A percentile compares a stretch with the other conserved stretches of the same genome.
Conservation (phyloP, 179 eudicot genomes). For the Gypsophila paniculata region DNA sequence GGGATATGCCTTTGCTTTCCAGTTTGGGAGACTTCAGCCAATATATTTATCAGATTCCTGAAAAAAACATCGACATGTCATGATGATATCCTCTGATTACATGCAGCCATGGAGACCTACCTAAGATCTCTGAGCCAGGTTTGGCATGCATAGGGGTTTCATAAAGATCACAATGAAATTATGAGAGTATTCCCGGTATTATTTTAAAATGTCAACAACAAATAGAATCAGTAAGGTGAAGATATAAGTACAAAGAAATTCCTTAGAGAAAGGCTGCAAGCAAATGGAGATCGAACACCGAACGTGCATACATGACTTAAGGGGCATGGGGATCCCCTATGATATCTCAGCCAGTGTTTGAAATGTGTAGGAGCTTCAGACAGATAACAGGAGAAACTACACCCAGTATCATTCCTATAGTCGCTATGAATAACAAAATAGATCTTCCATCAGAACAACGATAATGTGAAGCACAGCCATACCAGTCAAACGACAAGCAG, state of each 20-base stretch:
- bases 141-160: not conserved
- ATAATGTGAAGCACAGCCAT: not conserved
- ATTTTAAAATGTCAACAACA: not conserved
- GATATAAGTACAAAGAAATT: not conserved
- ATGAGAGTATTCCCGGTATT: no score
- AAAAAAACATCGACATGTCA: slow-evolving; percentile 22
- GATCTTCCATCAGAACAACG: no score
- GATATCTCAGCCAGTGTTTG: no score
- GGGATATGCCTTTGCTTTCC: slow-evolving; percentile 97
- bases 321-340: not conserved
- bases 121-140: no score
- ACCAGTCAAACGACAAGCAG: not conserved
- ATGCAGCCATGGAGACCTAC: no score
- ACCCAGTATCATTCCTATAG: not conserved
- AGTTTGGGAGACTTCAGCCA: slow-evolving; percentile 94
- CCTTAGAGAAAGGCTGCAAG: not conserved
- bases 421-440: no score
- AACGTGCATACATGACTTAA: not conserved
- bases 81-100: not conserved
- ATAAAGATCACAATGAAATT: not conserved
- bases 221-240: not conserved
- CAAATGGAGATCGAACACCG: not conserved
- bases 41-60: slow-evolving; percentile 93
- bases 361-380: no score
- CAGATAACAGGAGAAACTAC: not conserved